Percentiles rank a stretch among this genome's conserved stretches.
These are phyloP conservation scores for Linanthus parryae DNA, from an alignment of 148 eudicot genomes.

Conservation along the genomic window DNA sequence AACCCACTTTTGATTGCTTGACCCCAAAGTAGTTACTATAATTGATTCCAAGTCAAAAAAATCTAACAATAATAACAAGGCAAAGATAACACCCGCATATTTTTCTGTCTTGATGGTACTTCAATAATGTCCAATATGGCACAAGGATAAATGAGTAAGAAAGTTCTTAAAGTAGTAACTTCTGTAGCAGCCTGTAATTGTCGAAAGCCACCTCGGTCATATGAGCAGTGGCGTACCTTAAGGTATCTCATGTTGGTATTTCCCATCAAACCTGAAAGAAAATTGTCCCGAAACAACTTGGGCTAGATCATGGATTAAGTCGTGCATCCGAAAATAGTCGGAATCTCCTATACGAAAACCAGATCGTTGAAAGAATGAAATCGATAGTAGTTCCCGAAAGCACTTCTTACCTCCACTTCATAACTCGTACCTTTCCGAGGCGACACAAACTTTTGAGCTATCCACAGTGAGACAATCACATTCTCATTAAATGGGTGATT, in stretches of 20 bases:
- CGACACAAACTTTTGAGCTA: conserved; percentile 18
- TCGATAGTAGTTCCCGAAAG: conserved; percentile 10
- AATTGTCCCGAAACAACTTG: conserved; percentile 6
- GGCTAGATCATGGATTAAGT: conserved; percentile 16
- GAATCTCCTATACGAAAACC: background rate
- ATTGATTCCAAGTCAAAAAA: too few relatives aligned
- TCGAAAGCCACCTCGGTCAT: background rate
- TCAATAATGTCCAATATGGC: too few relatives aligned
- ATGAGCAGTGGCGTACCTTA: conserved; percentile 9
- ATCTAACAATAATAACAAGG: fast-evolving
- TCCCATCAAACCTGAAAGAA: background rate
- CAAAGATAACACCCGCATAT: background rate
- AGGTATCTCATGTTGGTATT: background rate
- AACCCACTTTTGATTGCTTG: too few relatives aligned
- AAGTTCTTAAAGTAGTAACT: conserved; percentile 6
- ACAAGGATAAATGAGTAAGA: background rate
- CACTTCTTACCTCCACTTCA: conserved; percentile 9
- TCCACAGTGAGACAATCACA: conserved; percentile 17
- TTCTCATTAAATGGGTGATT: conserved; percentile 9
- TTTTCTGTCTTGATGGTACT: background rate
- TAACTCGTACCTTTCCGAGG: background rate
- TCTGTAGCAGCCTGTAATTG: background rate
- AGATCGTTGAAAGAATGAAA: conserved; percentile 17
- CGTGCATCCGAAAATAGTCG: conserved; percentile 22
- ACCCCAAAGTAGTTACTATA: too few relatives aligned